Evolutionary conservation across 768 basidiomycete species (phyloP).

Genomic region (Clathrus columnatus): DNA sequence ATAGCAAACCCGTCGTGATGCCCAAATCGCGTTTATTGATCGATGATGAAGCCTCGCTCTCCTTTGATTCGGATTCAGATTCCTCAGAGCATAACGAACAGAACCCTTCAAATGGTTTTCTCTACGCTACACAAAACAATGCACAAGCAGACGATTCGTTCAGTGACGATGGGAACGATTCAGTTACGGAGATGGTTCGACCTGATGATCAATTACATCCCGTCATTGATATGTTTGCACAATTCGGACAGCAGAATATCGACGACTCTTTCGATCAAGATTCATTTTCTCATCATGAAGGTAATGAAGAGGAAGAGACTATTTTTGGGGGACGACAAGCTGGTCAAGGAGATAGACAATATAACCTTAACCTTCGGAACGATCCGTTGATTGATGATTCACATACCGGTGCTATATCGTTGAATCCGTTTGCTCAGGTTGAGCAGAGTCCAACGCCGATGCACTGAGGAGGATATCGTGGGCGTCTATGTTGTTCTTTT

Average conservation of each 20-base stretch:
- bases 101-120: slow-evolving; percentile 57
- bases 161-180: slow-evolving; percentile 7
- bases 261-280: no score
- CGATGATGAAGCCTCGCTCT: slow-evolving; percentile 19
- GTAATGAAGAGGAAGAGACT: slow-evolving; percentile 7
- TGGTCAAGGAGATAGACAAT: background rate
- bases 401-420: slow-evolving; percentile 2
- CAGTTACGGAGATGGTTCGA: background rate
- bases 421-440: slow-evolving; percentile 7
- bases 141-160: slow-evolving; percentile 2
- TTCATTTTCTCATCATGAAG: no score
- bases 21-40: slow-evolving; percentile 1
- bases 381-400: slow-evolving; percentile 8
- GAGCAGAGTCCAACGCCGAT: slow-evolving; percentile 10
- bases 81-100: slow-evolving; percentile 37
- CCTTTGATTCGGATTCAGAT: slow-evolving; percentile 39
- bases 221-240: slow-evolving; percentile 1
- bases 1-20: no score
- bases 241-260: background rate
- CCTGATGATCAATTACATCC: background rate
- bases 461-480: no score
- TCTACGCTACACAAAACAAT: no score
- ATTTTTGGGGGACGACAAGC: slow-evolving; percentile 6
- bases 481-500: no score
- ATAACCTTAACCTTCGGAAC: background rate